Evolutionary conservation across 1,139 yeast genomes (phyloP).

Genomic region (Saccharomyces pastorianus): DNA sequence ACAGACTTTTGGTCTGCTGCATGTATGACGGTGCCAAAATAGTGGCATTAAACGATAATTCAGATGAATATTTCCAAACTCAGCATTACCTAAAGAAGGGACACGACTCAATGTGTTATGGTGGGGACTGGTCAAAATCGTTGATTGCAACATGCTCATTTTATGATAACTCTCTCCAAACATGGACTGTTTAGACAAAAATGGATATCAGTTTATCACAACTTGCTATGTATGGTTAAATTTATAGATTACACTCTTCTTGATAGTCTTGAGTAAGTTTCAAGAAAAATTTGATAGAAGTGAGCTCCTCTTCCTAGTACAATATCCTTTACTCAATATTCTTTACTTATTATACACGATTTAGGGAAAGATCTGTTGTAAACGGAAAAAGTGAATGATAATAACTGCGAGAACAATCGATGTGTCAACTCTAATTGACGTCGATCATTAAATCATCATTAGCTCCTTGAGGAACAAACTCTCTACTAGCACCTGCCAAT

Average conservation of each 20-base stretch:
- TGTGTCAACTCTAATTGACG: conserved; percentile 11
- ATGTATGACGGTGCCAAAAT: conserved; percentile 94
- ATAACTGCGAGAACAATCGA: background rate
- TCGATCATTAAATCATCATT: conserved; percentile 30
- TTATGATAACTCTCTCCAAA: conserved; percentile 73
- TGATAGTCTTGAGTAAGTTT: no score
- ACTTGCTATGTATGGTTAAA: no score
- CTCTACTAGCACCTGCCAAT: conserved; percentile 64
- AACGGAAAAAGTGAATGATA: background rate
- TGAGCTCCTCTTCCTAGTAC: background rate
- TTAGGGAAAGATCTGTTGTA: background rate
- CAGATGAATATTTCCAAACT: conserved; percentile 32
- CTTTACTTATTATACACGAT: background rate
- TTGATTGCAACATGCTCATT: conserved; percentile 78
- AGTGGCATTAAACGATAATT: conserved; percentile 31
- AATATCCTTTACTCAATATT: background rate
- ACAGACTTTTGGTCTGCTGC: conserved; percentile 66
- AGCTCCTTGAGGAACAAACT: conserved; percentile 23
- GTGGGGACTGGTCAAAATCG: conserved; percentile 73
- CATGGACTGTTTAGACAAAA: conserved; percentile 40
- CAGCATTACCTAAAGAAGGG: conserved; percentile 49
- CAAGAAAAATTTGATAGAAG: background rate
- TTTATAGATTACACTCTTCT: no score
- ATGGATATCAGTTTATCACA: background rate
- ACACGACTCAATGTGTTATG: conserved; percentile 90